phyloP scores from a whole-genome alignment of 768 basidiomycete genomes.

The Leccinum uliginosum region DNA sequence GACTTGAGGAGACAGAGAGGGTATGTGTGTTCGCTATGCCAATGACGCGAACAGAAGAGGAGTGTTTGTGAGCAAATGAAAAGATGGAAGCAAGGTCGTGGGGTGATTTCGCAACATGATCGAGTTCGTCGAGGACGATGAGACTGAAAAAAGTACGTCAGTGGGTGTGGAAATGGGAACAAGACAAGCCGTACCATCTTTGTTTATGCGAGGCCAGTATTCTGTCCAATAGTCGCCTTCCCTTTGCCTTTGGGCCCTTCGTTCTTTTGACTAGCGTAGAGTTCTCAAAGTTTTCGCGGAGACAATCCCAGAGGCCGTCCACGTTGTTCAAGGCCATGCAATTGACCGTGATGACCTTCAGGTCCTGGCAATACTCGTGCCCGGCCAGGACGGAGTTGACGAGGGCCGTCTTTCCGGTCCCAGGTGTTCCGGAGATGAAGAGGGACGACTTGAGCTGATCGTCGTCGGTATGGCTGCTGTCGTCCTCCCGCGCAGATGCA shows the following conservation, averaged over 20 bases:
- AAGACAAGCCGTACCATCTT: conserved; percentile 45
- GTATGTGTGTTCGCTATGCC: conserved; percentile 91
- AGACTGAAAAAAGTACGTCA: conserved; percentile 42
- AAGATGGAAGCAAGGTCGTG: conserved; percentile 63
- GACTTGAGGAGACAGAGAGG: conserved; percentile 52
- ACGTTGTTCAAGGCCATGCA: conserved; percentile 74
- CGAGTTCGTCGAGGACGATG: conserved; percentile 82
- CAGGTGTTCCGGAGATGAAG: conserved; percentile 91
- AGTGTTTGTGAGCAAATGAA: conserved; percentile 53
- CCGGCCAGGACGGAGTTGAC: conserved; percentile 61
- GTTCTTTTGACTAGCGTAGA: conserved; percentile 33
- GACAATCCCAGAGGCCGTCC: conserved; percentile 66
- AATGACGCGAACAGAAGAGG: conserved; percentile 59
- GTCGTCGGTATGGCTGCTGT: conserved; percentile 10
- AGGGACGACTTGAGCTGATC: conserved; percentile 45
- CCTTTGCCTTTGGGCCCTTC: conserved; percentile 41
- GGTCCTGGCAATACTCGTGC: conserved; percentile 34
- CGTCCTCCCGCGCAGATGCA: conserved; percentile 43
- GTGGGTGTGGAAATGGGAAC: conserved; percentile 7
- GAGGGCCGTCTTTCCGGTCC: conserved; percentile 88
- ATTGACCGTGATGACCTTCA: conserved; percentile 59
- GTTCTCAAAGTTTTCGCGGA: conserved; percentile 51
- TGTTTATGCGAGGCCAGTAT: conserved; percentile 39
- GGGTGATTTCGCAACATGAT: conserved; percentile 66
- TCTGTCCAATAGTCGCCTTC: conserved; percentile 43